These are phyloP conservation scores for Agrocybe pediades DNA, from an alignment of 768 basidiomycete species.

Conservation along the genomic window DNA sequence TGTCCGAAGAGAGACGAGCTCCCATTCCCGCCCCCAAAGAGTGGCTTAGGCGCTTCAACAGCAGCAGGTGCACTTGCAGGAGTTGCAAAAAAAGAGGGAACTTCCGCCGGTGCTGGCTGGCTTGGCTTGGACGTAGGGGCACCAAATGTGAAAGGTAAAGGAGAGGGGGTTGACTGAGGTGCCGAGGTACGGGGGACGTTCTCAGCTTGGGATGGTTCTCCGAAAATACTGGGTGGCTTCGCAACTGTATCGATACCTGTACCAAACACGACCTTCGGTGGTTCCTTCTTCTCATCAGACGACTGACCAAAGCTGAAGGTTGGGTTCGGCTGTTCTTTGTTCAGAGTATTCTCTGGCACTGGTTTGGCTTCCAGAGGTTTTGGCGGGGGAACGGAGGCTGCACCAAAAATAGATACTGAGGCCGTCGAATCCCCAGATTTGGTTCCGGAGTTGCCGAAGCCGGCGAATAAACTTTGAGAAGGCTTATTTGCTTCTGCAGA, in stretches of 20 bases:
- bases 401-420: constrained; percentile 3
- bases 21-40: constrained; percentile 31
- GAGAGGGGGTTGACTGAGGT: constrained; percentile 18
- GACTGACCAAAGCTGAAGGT: constrained; percentile 20
- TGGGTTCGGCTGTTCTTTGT: constrained; percentile 7
- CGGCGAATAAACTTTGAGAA: constrained; percentile 10
- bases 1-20: constrained; percentile 18
- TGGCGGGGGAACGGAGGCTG: constrained; percentile 5
- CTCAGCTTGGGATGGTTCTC: constrained; percentile 10
- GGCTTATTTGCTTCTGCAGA: constrained; percentile 6
- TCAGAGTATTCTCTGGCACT: neutral
- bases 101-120: neutral
- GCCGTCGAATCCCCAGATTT: neutral
- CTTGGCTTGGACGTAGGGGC: constrained; percentile 17
- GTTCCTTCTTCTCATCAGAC: constrained; percentile 9
- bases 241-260: constrained; percentile 11
- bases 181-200: constrained; percentile 8
- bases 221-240: constrained; percentile 20
- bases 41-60: constrained; percentile 41
- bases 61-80: constrained; percentile 4
- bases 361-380: constrained; percentile 15
- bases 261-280: constrained; percentile 22
- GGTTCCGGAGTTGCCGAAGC: constrained; percentile 8
- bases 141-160: constrained; percentile 30
- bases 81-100: constrained; percentile 15